These are phyloP conservation scores for Astrothelium macrocarpum DNA, from an alignment of 495 filamentous ascomycete genomes.

Conservation along the genomic window DNA sequence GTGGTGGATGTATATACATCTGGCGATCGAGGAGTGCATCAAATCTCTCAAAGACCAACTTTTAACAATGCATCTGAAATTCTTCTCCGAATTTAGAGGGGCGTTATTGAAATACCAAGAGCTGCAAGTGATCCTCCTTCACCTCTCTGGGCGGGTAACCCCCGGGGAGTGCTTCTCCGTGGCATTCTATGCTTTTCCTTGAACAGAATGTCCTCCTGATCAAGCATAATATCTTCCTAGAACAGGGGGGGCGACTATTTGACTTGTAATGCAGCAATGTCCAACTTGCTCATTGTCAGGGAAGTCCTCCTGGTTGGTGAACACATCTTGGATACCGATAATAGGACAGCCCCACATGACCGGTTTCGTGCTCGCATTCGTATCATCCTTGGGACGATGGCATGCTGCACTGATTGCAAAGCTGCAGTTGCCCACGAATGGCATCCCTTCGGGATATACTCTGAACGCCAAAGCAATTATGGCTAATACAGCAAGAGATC, in stretches of 20 bases:
- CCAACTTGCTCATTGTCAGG: not conserved
- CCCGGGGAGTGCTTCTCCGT: too few species aligned
- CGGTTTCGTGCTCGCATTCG: slow-evolving; percentile 5
- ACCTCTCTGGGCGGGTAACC: too few species aligned
- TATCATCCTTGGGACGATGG: slow-evolving; percentile 14
- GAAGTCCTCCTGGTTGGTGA: not conserved
- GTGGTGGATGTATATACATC: too few species aligned
- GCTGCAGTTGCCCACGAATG: slow-evolving; percentile 11
- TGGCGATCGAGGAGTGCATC: too few species aligned
- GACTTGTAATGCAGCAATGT: slow-evolving; percentile 10
- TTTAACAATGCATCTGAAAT: too few species aligned
- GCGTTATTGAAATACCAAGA: too few species aligned
- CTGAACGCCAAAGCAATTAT: not conserved
- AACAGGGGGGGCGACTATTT: not conserved
- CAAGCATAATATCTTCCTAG: not conserved
- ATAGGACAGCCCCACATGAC: slow-evolving; percentile 13
- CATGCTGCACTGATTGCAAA: slow-evolving; percentile 13
- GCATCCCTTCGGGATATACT: slow-evolving; percentile 1
- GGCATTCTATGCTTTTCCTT: too few species aligned
- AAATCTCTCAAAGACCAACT: too few species aligned
- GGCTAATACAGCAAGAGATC: not conserved
- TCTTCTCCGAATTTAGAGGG: too few species aligned
- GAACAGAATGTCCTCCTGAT: too few species aligned
- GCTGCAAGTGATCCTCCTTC: too few species aligned
- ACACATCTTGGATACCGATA: not conserved